Evolutionary conservation across 345 rosid species (phyloP), one percentile per base, ranked within the genome.

Genomic region (Populus ilicifolia): DNA sequence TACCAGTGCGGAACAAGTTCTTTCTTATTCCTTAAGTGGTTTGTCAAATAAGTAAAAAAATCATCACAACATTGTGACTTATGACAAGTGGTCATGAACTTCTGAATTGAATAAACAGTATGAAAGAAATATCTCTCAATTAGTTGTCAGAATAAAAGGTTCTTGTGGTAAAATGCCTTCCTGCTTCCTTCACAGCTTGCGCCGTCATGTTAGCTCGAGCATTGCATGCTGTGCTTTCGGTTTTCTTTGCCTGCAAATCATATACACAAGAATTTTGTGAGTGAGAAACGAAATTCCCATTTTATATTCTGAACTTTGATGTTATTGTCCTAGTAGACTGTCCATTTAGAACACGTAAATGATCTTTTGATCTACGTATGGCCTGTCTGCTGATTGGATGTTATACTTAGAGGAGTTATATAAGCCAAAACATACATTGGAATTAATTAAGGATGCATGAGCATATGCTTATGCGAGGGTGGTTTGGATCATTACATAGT

Each of bases 211-310:
- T 71, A 84, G 50, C 65, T 82, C 38, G 79, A 78, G 84, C 97
- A 89, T 72, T 85, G 89, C 36, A 50, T 25, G 8, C 80, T 80
- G 82, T 92, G 92, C 80, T 75, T 88, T 85, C 80, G 81, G n/a
- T 82, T 88, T 83, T 85, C 86, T 76, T 86, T 91, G 67, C 98
- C 97, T 94, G 90, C 87, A 85, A 80, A 70, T 41, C 67, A 67
- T 46, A 65, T 27, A 44, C 44, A 52, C 20, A 62, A 70, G 41
- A 59, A 38, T 69, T 14, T 69, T 64, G 63, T 23, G 21, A 75
- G 77, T 79, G 43, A 77, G 75, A 80, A 44, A 35, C 62, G 48
- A 17, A 25, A 27, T 65, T 39, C 30, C 5, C 2, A 36, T 8
- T 27, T 9, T 4, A 63, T 14, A 52, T 8, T 61, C n/a, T 21